A percentile compares a stretch with the other conserved stretches of the same genome.
Evolutionary conservation across 257 asterid genomes (phyloP).

Genomic region (Nicotiana attenuata): DNA sequence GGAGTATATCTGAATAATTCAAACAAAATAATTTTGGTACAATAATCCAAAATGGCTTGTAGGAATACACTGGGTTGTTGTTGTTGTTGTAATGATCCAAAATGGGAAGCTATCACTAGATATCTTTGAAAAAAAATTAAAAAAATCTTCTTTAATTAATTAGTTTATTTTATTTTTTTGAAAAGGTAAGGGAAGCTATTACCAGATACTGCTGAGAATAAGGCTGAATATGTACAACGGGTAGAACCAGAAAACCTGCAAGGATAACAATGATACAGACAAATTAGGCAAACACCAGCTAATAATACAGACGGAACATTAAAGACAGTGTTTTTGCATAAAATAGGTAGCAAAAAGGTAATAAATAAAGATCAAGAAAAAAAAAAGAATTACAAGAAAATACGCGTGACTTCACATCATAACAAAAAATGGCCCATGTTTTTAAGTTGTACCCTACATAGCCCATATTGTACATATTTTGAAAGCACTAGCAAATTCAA

Average conservation of each 20-base stretch:
- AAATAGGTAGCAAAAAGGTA: neutral
- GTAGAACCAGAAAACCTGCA: constrained; percentile 93
- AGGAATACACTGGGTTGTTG: no score
- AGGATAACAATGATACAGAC: constrained; percentile 14
- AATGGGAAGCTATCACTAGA: neutral
- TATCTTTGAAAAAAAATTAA: no score
- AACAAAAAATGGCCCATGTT: no score
- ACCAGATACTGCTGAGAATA: constrained; percentile 85
- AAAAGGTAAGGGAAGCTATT: constrained; percentile 19
- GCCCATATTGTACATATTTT: no score
- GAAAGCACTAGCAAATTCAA: no score
- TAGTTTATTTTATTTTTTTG: no score
- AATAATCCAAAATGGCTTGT: no score
- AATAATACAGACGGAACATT: neutral
- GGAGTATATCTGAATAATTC: neutral
- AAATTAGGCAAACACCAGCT: constrained; percentile 3
- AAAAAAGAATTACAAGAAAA: no score
- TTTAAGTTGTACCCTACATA: no score
- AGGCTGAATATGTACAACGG: constrained; percentile 93
- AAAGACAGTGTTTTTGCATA: neutral
- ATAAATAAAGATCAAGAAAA: neutral
- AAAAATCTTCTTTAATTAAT: no score
- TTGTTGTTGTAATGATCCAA: neutral
- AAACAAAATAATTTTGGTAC: no score
- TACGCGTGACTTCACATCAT: no score